Evolutionary conservation across 208 protist genomes (phyloP), one percentile per base, ranked within the genome.

Genomic region (Trypanosoma platydactyli): DNA sequence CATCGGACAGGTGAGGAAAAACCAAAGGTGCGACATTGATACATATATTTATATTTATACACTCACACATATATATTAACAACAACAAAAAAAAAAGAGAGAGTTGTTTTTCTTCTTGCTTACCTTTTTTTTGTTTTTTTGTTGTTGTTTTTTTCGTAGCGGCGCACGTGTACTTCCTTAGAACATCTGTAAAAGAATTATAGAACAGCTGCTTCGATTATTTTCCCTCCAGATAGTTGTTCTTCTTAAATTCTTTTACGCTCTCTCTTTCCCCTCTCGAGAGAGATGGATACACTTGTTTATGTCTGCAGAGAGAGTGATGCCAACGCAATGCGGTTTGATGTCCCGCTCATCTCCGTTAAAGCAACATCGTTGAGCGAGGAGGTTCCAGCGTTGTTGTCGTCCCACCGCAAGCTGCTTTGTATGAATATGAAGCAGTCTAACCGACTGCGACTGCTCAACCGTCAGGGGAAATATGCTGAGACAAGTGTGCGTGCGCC

Each of bases 381-480:
- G 0, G 71, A 71, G 38, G 56, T 79, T 20, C 76, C 71, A 25
- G 80, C 88, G 35, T 49, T 88, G 27, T 58, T 96, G 20, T 67
- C 86, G 46, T 83, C 79, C 9, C 80, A 91, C 67, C 79, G 84
- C 46, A 77, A 77, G 38, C 66, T 92, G 48, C 76, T 94, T 38
- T 94, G 88, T 76, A 89, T 91, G 79, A 91, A 82, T 33, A 78
- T 86, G 62, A 92, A 93, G 68, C 74, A 87, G 57, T 70, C 88
- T n/a, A 94, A 91, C 69, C 77, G 76, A 40, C 69, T 96, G 27
- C 86, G 88, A 16, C 63, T 96, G 16, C 72, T 96, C 52, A 86
- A 86, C 52, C 79, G 79, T 25, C 68, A 85, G 38, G 90, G 90
- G 27, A 90, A 85, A 56, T 80, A 84, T 60, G 76, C 70, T 24